Evolutionary conservation across 1,284 basidiomycete species (phyloP).

Genomic region (Tremellales sp.): DNA sequence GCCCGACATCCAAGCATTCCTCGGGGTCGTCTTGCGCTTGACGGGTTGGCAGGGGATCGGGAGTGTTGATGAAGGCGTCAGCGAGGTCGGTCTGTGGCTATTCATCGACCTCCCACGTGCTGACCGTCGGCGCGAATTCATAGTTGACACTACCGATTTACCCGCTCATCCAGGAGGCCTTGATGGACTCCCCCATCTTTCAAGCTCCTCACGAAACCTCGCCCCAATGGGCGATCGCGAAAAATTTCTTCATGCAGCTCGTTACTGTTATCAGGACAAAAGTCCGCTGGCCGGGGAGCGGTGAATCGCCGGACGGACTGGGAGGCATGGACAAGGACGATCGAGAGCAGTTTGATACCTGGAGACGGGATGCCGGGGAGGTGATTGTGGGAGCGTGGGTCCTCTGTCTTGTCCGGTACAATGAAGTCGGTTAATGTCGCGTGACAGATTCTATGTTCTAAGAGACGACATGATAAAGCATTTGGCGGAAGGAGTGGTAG

Average conservation of each 20-base stretch:
- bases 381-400: conserved; percentile 82
- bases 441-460: conserved; percentile 73
- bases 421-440: neutral
- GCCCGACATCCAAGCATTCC: conserved; percentile 63
- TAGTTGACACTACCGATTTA: conserved; percentile 75
- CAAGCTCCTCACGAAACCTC: conserved; percentile 52
- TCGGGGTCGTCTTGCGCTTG: conserved; percentile 67
- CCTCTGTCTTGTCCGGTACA: neutral
- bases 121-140: neutral
- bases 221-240: conserved; percentile 57
- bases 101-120: neutral
- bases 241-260: conserved; percentile 71
- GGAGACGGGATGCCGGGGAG: conserved; percentile 83
- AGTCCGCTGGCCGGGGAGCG: conserved; percentile 61
- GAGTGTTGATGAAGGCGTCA: conserved; percentile 75
- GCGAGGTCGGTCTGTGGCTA: conserved; percentile 53
- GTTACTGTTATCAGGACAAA: conserved; percentile 68
- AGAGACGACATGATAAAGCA: conserved; percentile 72
- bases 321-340: conserved; percentile 61
- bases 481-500: conserved; percentile 60
- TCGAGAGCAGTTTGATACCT: conserved; percentile 47
- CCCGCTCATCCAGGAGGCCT: conserved; percentile 80
- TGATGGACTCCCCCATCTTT: conserved; percentile 65
- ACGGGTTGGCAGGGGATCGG: conserved; percentile 71
- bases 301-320: conserved; percentile 45